Percentiles rank a stretch among this genome's conserved stretches.
These are phyloP conservation scores for Noccaea caerulescens DNA, from an alignment of 345 rosid species.

Conservation along the genomic window DNA sequence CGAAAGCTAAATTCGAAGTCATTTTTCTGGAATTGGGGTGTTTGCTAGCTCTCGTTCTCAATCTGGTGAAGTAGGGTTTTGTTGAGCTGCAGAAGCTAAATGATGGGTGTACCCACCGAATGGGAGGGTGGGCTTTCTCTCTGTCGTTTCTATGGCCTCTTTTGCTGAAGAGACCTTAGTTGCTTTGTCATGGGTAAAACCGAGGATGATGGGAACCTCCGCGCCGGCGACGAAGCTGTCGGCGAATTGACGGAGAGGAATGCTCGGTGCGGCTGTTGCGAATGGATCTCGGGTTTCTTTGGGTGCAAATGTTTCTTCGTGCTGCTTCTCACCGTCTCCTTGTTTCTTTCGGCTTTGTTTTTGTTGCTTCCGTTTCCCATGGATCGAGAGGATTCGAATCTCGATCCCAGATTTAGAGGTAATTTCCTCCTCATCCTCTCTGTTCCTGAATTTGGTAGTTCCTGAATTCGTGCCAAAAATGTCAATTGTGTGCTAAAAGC, in stretches of 20 bases:
- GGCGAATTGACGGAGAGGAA: constrained; percentile 46
- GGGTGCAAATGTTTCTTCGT: constrained; percentile 65
- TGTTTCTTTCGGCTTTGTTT: constrained; percentile 79
- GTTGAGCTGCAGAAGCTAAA: constrained; percentile 32
- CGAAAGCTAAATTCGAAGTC: constrained; percentile 10
- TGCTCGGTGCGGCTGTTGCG: constrained; percentile 47
- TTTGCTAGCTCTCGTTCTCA: constrained; percentile 25
- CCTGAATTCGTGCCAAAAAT: neutral
- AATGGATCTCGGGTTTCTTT: constrained; percentile 45
- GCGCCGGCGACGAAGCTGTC: constrained; percentile 34
- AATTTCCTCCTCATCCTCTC: neutral
- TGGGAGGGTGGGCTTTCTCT: constrained; percentile 29
- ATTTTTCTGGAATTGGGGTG: neutral
- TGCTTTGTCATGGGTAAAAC: constrained; percentile 71
- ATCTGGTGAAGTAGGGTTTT: constrained; percentile 35
- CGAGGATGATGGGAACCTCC: constrained; percentile 60
- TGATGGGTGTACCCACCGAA: constrained; percentile 45
- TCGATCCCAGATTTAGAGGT: constrained; percentile 78
- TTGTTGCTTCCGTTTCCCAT: constrained; percentile 75
- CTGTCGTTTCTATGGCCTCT: constrained; percentile 23
- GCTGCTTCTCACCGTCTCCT: constrained; percentile 57
- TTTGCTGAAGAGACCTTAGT: constrained; percentile 33
- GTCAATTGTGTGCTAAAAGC: neutral
- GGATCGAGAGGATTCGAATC: constrained; percentile 66
- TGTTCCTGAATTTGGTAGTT: neutral